Evolutionary conservation across 768 basidiomycete genomes (phyloP).

Genomic region (Trametes sanguinea): DNA sequence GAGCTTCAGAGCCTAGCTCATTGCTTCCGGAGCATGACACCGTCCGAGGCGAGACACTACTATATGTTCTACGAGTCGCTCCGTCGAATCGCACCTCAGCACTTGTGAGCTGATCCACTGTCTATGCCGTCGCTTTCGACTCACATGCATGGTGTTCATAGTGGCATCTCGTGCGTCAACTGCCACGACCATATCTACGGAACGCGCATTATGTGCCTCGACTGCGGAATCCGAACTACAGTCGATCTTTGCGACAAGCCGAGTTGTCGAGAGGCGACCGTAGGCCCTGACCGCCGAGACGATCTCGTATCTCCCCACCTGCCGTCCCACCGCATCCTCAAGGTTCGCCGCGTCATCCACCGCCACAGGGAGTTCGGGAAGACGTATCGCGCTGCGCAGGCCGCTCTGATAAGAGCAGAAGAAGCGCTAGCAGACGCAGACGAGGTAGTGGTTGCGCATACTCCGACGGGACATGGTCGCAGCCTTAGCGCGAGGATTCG

Average conservation of each 20-base stretch:
- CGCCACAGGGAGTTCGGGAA: constrained; percentile 14
- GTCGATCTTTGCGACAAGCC: constrained; percentile 18
- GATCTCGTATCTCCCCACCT: constrained; percentile 13
- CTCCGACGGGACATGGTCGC: neutral
- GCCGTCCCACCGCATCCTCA: constrained; percentile 15
- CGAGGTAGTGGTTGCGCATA: neutral
- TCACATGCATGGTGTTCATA: neutral
- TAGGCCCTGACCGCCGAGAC: constrained; percentile 14
- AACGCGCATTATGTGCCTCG: constrained; percentile 17
- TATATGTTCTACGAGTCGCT: constrained; percentile 11
- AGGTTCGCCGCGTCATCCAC: constrained; percentile 16
- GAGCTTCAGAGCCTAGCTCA: neutral
- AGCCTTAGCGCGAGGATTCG: neutral
- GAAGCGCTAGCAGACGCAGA: constrained; percentile 9
- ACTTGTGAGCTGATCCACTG: constrained; percentile 4
- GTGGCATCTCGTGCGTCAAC: constrained; percentile 15
- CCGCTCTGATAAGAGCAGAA: constrained; percentile 9
- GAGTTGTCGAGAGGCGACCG: neutral
- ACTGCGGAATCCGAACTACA: constrained; percentile 17
- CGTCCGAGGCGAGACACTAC: constrained; percentile 13
- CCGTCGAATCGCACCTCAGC: constrained; percentile 10
- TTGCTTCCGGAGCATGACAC: constrained; percentile 16
- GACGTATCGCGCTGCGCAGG: constrained; percentile 12
- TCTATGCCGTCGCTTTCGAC: neutral
- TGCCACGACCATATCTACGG: constrained; percentile 5